These are phyloP conservation scores for Gnetum montanum DNA, from an alignment of 75 land plant species.

Conservation along the genomic window DNA sequence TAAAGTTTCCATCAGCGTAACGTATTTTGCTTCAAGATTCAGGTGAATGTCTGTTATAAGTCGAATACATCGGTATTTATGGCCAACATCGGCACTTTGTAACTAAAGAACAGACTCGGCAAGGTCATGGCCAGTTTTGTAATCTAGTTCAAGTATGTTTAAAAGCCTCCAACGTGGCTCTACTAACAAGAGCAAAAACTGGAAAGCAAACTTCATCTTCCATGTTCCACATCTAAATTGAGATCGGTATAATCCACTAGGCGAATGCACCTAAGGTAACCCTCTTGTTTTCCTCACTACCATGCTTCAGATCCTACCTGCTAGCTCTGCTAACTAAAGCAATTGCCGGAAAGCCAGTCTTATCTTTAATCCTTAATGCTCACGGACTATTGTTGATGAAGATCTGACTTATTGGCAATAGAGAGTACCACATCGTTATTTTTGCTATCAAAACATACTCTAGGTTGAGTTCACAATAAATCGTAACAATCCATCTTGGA, in stretches of 20 bases:
- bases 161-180: slow-evolving; percentile 15
- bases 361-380: slow-evolving; percentile 47
- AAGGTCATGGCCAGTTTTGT: slow-evolving; percentile 1
- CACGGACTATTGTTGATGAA: slow-evolving; percentile 35
- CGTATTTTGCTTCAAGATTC: slow-evolving; percentile 14
- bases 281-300: slow-evolving; percentile 15
- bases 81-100: slow-evolving; percentile 11
- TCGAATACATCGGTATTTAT: slow-evolving; percentile 11
- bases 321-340: slow-evolving; percentile 67
- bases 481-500: slow-evolving; percentile 9
- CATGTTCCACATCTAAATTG: slow-evolving; percentile 29
- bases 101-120: slow-evolving; percentile 14
- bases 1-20: slow-evolving; percentile 25
- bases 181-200: slow-evolving; percentile 15
- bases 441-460: slow-evolving; percentile 10
- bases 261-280: slow-evolving; percentile 24
- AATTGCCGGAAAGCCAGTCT: slow-evolving; percentile 54
- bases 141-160: slow-evolving; percentile 14
- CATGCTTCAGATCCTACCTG: slow-evolving; percentile 51
- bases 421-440: slow-evolving; percentile 10
- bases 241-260: slow-evolving; percentile 16
- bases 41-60: slow-evolving; percentile 7
- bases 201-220: slow-evolving; percentile 19
- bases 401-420: slow-evolving; percentile 16
- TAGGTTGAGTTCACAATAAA: slow-evolving; percentile 16